phyloP scores from a whole-genome alignment of 148 eudicot species.

The Silene uniflora region DNA sequence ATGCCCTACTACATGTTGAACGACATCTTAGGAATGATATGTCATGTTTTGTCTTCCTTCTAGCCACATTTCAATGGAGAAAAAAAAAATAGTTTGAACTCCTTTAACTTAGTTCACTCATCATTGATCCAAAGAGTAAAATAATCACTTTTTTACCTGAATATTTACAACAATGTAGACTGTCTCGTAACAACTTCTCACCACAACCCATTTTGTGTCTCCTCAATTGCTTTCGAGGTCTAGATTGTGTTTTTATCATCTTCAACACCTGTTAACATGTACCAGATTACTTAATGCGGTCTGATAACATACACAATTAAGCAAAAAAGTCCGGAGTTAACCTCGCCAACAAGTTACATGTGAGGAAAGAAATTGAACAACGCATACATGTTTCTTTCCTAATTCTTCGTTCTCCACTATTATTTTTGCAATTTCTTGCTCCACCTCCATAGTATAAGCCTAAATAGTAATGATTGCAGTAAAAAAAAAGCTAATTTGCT shows the following conservation, averaged over 20 bases:
- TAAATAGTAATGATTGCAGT: constrained; percentile 9
- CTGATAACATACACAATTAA: background rate
- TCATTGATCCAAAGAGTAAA: constrained; percentile 24
- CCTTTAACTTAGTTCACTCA: constrained; percentile 21
- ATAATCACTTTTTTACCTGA: constrained; percentile 13
- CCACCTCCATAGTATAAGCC: constrained; percentile 93
- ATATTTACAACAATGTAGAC: constrained; percentile 41
- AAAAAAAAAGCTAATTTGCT: too few relatives aligned
- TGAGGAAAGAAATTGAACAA: background rate
- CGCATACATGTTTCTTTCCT: constrained; percentile 58
- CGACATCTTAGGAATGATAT: background rate
- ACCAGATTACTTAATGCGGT: background rate
- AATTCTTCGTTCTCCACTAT: constrained; percentile 71
- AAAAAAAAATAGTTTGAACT: constrained; percentile 2
- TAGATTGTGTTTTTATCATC: constrained; percentile 51
- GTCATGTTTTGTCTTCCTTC: constrained; percentile 19
- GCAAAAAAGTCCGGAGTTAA: background rate
- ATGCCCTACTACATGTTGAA: constrained; percentile 11
- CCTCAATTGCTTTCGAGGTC: constrained; percentile 54
- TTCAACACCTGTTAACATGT: constrained; percentile 46
- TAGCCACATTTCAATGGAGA: constrained; percentile 6
- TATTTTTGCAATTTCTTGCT: constrained; percentile 73
- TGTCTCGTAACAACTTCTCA: constrained; percentile 29
- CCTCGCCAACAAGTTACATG: background rate
- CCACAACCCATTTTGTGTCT: constrained; percentile 84